phyloP scores from a whole-genome alignment of 179 eudicot genomes.

The Pouteria campechiana region DNA sequence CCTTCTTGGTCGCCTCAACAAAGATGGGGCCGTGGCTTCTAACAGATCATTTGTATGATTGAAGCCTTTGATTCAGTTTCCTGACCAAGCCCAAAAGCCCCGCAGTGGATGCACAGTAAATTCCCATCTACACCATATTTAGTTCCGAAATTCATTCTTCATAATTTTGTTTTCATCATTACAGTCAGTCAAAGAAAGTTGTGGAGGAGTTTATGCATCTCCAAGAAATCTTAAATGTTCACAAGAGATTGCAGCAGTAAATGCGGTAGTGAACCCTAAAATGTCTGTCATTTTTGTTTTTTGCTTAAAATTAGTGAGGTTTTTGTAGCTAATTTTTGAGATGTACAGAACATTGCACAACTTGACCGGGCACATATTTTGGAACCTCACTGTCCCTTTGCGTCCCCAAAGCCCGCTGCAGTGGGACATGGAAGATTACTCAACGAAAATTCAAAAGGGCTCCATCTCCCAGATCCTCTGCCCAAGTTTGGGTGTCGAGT shows the following conservation, averaged over 20 bases:
- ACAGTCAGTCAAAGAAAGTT: constrained; percentile 1
- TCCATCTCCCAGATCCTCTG: background rate
- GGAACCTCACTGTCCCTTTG: constrained; percentile 12
- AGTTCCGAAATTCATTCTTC: too few species aligned
- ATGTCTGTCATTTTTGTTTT: too few species aligned
- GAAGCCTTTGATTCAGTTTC: too few species aligned
- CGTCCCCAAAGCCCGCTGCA: background rate
- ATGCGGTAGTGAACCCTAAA: too few species aligned
- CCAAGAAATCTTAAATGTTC: constrained; percentile 1
- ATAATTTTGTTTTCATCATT: background rate
- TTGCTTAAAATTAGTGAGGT: constrained; percentile 1
- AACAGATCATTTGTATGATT: background rate
- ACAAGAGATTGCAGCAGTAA: background rate
- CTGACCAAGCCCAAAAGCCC: too few species aligned
- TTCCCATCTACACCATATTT: too few species aligned
- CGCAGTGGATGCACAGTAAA: too few species aligned
- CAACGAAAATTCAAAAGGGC: background rate
- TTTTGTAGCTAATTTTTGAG: background rate
- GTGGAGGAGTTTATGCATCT: constrained; percentile 3
- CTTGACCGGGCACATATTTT: constrained; percentile 6
- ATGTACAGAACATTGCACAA: constrained; percentile 7
- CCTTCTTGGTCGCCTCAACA: too few species aligned
- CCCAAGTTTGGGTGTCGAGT: constrained; percentile 2
- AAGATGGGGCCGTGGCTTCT: background rate
- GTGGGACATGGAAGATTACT: background rate